Conservation (phyloP, 169 alveolate species). For the Sarcocystis neurona region DNA sequence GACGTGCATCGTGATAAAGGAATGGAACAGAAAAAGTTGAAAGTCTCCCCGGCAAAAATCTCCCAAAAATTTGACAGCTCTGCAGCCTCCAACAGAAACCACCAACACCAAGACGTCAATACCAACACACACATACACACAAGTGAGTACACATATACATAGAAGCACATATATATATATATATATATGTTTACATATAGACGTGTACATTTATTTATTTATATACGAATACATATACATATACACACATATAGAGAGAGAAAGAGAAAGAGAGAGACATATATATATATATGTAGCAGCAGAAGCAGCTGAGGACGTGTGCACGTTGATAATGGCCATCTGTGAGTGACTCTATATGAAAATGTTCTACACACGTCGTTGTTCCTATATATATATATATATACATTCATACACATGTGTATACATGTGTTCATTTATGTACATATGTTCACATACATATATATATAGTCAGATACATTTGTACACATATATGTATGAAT, state of each 20-base stretch:
- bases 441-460: not conserved
- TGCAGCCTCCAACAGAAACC: too few species aligned
- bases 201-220: not conserved
- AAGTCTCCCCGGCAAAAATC: too few species aligned
- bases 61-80: too few species aligned
- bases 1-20: too few species aligned
- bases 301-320: not conserved
- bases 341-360: not conserved
- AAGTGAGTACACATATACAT: not conserved
- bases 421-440: not conserved
- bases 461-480: not conserved
- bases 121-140: too few species aligned
- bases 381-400: constrained; percentile 4
- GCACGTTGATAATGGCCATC: not conserved
- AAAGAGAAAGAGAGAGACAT: not conserved
- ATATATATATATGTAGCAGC: not conserved
- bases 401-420: constrained; percentile 8
- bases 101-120: too few species aligned
- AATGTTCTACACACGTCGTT: not conserved
- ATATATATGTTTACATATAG: not conserved
- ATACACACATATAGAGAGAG: not conserved
- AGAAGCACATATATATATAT: not conserved
- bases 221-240: not conserved
- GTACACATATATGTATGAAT: not conserved
- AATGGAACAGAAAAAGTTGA: too few species aligned